Percentiles rank a stretch among this genome's conserved stretches.
Evolutionary conservation across 2,329 filamentous ascomycete species (phyloP).

Genomic region (Periconia digitata): DNA sequence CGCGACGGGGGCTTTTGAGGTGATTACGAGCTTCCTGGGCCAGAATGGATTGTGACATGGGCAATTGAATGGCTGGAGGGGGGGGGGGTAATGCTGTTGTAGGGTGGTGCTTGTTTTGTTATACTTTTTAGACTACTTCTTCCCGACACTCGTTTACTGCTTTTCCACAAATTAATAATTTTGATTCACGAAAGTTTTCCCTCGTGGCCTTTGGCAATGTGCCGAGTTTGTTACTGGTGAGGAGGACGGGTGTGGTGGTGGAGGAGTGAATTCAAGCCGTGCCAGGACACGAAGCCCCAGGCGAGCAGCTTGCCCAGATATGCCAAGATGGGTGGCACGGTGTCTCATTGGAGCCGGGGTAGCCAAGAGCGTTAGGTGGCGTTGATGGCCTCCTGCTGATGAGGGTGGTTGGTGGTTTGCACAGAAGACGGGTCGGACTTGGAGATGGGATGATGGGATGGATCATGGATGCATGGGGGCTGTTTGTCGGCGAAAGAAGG

Average conservation of each 20-base stretch:
- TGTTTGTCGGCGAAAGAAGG: no score
- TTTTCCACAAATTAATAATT: neutral
- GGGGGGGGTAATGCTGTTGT: neutral
- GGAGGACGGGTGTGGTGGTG: no score
- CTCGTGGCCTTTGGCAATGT: neutral
- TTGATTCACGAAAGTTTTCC: no score
- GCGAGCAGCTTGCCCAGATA: slow-evolving; percentile 27
- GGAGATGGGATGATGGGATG: no score
- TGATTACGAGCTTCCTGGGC: slow-evolving; percentile 46
- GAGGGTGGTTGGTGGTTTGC: neutral
- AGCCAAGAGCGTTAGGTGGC: slow-evolving; percentile 33
- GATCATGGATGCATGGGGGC: no score
- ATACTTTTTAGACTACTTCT: neutral
- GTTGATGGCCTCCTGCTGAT: slow-evolving; percentile 4
- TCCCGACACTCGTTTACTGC: neutral
- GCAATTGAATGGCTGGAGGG: neutral
- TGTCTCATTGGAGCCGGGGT: slow-evolving; percentile 19
- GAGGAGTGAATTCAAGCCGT: slow-evolving; percentile 27
- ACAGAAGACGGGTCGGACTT: slow-evolving; percentile 3
- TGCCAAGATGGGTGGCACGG: slow-evolving; percentile 29
- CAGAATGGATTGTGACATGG: slow-evolving; percentile 2
- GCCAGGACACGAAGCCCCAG: slow-evolving; percentile 21
- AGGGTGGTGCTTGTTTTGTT: neutral
- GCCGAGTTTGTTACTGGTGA: neutral
- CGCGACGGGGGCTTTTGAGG: slow-evolving; percentile 20